Base-by-base conservation (phyloP, 164 flowering plant genomes). In the Amborella trichopoda region DNA sequence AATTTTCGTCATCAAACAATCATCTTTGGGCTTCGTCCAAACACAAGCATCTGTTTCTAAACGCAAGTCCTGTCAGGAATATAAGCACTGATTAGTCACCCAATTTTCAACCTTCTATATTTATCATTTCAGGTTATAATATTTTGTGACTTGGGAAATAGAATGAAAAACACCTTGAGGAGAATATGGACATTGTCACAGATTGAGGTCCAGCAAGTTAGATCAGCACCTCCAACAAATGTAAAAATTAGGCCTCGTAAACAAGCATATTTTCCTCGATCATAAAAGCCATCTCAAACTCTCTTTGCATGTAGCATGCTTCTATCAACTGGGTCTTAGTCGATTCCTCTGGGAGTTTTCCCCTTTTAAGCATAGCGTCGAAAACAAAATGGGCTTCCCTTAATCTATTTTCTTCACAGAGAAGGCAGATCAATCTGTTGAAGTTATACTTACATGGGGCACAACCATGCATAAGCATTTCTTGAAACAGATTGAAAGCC, bases 401-500 rank as follows among this genome's bases (percentile, higher is more conserved):
- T 48, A 64, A 46, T 46, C 59, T 66, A 26, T 59, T 49, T 40
- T 61, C 70, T 51, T 62, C 49, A 27, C 64, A 54, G 26, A 72
- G 54, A 18, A 62, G 58, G 26, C 46, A 30, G 54, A 65, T 53
- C 65, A 79, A 60, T 66, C 53, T 53, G 21, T 54, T 59, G 24
- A 25, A 49, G 36, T 54, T 59, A 37, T 51, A 42, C 6, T 26
- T 40, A 38, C 60, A 50, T 22, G 80, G 80, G 36, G 28, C 40
- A 65, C 50, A 54, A 20, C 49, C 56, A 50, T 62, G 62, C 40
- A 37, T 24, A 56, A 61, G 37, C 87, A 80, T 77, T 26, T 80
- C 78, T 53, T 70, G 65, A 53, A 57, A 66, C 34, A 75, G 22
- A 23, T 42, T 59, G 52, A 77, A 56, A 3, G 81, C 78, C 49